Base-by-base conservation (phyloP, 2,329 filamentous ascomycete species). In the Ustilaginoidea virens region DNA sequence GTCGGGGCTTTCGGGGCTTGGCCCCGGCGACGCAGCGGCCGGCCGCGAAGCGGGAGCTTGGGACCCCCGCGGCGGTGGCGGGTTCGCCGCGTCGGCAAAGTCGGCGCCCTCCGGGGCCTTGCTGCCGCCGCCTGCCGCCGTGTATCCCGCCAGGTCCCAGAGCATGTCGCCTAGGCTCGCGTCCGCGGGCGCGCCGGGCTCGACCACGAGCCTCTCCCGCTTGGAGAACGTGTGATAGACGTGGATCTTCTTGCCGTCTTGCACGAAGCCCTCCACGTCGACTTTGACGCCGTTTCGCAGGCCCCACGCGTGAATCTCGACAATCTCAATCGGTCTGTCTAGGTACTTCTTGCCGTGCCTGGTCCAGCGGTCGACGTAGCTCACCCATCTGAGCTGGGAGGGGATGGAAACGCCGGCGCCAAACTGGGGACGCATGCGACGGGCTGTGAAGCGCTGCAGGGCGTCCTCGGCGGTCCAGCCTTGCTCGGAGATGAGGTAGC, bases 301-400 rank as follows among this genome's bases (percentile, higher is more conserved):
- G 0, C 86, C 90, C 82, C 83, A 94, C 9, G 86, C 71, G 45
- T 93, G 86, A 1, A 98, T 63, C 50, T 96, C 87, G 8, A 86
- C 49, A 23, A 96, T 73, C 53, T 96, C 86, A 1, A 94, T 66
- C 27, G 76, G 70, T 12, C 80, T 63, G 45, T 96, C 87, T 6
- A 82, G 59, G 44, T 96, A 98, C 30, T 67, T 65, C 53, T 92
- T 92, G 12, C 67, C 71, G 17, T 70, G 56, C 31, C 72, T 54
- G 3, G 80, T 69, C 87, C 87, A 94, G 9, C 80, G 69, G 44
- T 93, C 80, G 7, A 94, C 81, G 47, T 98, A 98, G 17, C 67
- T 65, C 12, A 98, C 65, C 69, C 81, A 94, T 7, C 90, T 68
- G 34, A 92, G 53, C 52, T 98, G 90, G 39, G 83, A 93, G 0